Evolutionary conservation across 441 rosid genomes (phyloP).

Genomic region (Erysimum pusillum): DNA sequence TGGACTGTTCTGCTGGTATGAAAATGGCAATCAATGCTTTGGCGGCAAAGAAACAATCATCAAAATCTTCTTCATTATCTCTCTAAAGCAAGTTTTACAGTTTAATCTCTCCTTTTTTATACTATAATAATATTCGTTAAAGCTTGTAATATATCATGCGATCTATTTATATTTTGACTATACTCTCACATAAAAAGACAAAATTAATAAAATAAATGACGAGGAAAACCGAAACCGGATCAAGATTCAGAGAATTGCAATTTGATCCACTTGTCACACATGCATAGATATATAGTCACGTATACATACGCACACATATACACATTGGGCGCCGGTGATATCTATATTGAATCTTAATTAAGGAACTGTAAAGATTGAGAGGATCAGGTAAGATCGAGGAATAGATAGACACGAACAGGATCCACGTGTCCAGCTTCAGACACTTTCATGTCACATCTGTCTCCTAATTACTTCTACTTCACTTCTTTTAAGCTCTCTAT

Average conservation of each 20-base stretch:
- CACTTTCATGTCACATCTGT: slow-evolving; percentile 59
- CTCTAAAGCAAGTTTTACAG: too few relatives aligned
- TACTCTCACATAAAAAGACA: slow-evolving; percentile 11
- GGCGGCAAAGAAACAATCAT: neutral
- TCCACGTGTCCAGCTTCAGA: slow-evolving; percentile 54
- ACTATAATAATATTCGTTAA: neutral
- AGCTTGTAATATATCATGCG: neutral
- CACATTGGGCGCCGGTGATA: neutral
- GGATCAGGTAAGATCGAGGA: slow-evolving; percentile 40
- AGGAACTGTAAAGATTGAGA: slow-evolving; percentile 38
- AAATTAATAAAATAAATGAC: slow-evolving; percentile 35
- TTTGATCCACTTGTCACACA: slow-evolving; percentile 44
- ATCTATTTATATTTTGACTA: neutral
- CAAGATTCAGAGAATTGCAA: slow-evolving; percentile 16
- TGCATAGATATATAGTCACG: slow-evolving; percentile 40
- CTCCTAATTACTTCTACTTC: slow-evolving; percentile 45
- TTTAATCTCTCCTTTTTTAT: too few relatives aligned
- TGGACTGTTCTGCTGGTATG: neutral
- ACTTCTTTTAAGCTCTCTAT: slow-evolving; percentile 39
- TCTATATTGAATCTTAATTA: slow-evolving; percentile 1
- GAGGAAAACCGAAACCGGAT: slow-evolving; percentile 36
- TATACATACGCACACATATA: slow-evolving; percentile 12
- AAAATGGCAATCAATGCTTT: slow-evolving; percentile 31
- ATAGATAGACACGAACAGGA: slow-evolving; percentile 42
- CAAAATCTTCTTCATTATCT: neutral